Conservation (phyloP, 768 basidiomycete genomes). For the Lentinula detonsa region DNA sequence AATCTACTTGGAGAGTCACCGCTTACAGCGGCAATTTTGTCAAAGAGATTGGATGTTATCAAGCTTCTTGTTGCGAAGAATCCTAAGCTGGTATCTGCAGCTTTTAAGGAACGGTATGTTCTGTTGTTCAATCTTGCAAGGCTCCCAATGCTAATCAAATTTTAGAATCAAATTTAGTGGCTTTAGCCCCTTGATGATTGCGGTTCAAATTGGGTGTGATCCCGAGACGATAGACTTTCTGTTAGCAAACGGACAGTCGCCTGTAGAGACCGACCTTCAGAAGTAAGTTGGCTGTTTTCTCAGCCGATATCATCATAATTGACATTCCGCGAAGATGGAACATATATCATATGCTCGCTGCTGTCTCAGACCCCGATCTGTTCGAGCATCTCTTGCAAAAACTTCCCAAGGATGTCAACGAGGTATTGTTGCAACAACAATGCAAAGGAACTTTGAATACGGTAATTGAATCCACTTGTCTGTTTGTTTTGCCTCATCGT, state of each 20-base stretch:
- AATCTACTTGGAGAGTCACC: constrained; percentile 47
- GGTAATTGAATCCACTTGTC: constrained; percentile 20
- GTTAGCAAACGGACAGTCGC: constrained; percentile 38
- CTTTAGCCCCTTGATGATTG: constrained; percentile 39
- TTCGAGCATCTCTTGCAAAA: constrained; percentile 40
- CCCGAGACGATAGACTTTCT: constrained; percentile 42
- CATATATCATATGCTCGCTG: constrained; percentile 44
- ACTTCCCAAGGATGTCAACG: constrained; percentile 44
- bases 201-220: constrained; percentile 23
- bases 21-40: constrained; percentile 36
- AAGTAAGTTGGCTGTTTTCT: constrained; percentile 28
- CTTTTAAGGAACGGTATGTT: constrained; percentile 38
- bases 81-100: constrained; percentile 32
- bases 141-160: not conserved
- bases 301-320: not conserved
- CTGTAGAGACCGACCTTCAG: constrained; percentile 32
- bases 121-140: constrained; percentile 1
- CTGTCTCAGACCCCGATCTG: constrained; percentile 18
- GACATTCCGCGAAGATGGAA: constrained; percentile 39
- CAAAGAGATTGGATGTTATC: constrained; percentile 28
- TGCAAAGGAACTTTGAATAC: constrained; percentile 42
- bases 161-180: constrained; percentile 39
- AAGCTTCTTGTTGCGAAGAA: constrained; percentile 39
- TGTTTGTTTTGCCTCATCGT: not conserved
- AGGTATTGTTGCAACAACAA: constrained; percentile 36